These are phyloP conservation scores for Quercus robur DNA, from an alignment of 306 rosid species.

Conservation along the genomic window DNA sequence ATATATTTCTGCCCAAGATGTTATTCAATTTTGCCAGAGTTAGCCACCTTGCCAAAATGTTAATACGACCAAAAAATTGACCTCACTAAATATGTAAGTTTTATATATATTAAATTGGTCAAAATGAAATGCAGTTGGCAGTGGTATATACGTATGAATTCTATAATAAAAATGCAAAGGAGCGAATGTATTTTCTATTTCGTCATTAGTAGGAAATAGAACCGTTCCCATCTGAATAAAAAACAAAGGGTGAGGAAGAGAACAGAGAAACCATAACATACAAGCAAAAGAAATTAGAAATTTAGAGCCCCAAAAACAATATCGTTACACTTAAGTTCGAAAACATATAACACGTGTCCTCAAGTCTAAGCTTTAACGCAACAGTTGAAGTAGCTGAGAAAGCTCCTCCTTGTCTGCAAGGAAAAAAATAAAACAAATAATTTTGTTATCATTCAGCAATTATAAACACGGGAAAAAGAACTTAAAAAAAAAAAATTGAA, in stretches of 20 bases:
- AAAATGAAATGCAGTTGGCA: neutral
- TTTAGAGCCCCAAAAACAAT: neutral
- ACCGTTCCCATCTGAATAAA: neutral
- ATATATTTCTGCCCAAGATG: neutral
- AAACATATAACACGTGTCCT: neutral
- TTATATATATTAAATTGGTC: too few relatives aligned
- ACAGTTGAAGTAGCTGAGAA: constrained; percentile 90
- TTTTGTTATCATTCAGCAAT: neutral
- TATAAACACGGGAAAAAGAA: neutral
- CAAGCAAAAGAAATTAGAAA: neutral
- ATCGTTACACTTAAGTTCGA: neutral
- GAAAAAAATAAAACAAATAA: neutral
- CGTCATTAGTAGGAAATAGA: neutral
- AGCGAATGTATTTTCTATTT: neutral
- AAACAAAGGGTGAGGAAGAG: neutral
- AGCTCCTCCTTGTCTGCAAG: constrained; percentile 63
- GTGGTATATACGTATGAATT: neutral
- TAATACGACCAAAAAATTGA: neutral
- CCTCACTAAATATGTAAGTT: neutral
- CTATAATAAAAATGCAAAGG: neutral
- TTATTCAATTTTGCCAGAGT: neutral
- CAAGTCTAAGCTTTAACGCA: constrained; percentile 61
- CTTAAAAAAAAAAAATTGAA: too few relatives aligned
- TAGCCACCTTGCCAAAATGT: neutral
- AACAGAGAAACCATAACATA: neutral